These are phyloP conservation scores for Aureobasidium sp. DNA, from an alignment of 2,329 filamentous ascomycete species.

Conservation along the genomic window DNA sequence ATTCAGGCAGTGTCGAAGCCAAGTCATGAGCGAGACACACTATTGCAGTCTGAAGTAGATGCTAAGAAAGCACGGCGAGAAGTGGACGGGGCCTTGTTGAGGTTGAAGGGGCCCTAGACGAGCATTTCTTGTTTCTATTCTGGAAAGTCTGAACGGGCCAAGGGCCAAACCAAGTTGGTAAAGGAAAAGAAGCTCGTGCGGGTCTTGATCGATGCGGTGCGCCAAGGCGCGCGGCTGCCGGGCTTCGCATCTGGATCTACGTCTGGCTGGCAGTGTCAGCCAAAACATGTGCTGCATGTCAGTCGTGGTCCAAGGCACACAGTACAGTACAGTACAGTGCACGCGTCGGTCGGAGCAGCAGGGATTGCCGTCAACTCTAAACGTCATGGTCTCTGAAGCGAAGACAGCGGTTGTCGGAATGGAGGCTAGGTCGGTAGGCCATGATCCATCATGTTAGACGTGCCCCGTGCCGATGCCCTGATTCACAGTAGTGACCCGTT, in stretches of 20 bases:
- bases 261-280: constrained; percentile 1
- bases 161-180: not conserved
- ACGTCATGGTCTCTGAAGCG: constrained; percentile 3
- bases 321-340: too few relatives aligned
- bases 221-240: not conserved
- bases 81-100: constrained; percentile 5
- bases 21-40: constrained; percentile 8
- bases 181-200: not conserved
- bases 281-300: not conserved
- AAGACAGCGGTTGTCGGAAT: constrained; percentile 8
- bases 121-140: not conserved
- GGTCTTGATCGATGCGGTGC: not conserved
- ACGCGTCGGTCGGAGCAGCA: not conserved
- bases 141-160: not conserved
- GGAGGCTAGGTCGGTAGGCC: not conserved
- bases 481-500: constrained; percentile 1
- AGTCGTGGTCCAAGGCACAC: not conserved
- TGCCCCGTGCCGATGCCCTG: constrained; percentile 2
- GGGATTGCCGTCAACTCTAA: not conserved
- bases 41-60: constrained; percentile 1
- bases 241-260: not conserved
- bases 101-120: not conserved
- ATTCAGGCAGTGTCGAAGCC: not conserved
- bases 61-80: not conserved
- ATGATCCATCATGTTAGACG: too few relatives aligned